Conservation (phyloP, 2,329 filamentous ascomycete genomes). For the Epichloe scottii region DNA sequence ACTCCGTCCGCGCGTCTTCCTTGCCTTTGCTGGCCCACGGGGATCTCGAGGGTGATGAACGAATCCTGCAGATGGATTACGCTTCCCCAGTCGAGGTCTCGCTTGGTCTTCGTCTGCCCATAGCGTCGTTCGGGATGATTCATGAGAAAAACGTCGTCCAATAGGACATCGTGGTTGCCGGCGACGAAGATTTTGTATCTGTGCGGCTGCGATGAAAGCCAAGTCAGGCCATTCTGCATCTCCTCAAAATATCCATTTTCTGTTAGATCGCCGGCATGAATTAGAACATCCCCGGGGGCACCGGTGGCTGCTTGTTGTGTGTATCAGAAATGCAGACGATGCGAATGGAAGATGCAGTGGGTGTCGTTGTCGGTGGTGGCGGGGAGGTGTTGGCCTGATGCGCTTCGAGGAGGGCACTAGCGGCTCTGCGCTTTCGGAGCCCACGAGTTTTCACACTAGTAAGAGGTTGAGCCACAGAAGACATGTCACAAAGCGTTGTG, state of each 20-base stretch:
- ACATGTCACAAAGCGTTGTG: not conserved
- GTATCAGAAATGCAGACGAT: slow-evolving; percentile 33
- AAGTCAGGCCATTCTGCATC: slow-evolving; percentile 25
- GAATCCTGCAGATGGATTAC: slow-evolving; percentile 12
- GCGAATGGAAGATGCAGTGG: slow-evolving; percentile 6
- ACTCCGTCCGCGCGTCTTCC: not conserved
- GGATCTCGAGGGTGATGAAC: slow-evolving; percentile 6
- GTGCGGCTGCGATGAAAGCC: slow-evolving; percentile 28
- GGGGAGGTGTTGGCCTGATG: not conserved
- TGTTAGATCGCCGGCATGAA: slow-evolving; percentile 37
- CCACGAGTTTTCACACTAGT: not conserved
- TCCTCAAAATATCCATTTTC: slow-evolving; percentile 29
- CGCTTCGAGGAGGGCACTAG: not conserved
- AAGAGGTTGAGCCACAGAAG: not conserved
- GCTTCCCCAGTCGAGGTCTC: slow-evolving; percentile 12
- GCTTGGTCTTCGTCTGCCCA: slow-evolving; percentile 4
- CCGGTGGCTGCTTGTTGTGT: slow-evolving; percentile 23
- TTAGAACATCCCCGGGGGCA: slow-evolving; percentile 32
- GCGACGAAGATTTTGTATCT: slow-evolving; percentile 31
- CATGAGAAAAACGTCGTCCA: slow-evolving; percentile 12
- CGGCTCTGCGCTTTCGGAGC: not conserved
- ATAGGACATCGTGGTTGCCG: slow-evolving; percentile 32
- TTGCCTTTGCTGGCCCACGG: not conserved
- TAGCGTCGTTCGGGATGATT: slow-evolving; percentile 9
- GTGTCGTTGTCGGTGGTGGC: not conserved